Evolutionary conservation across 306 rosid species (phyloP), one percentile per base, ranked within the genome.

Genomic region (Acacia acuminata): DNA sequence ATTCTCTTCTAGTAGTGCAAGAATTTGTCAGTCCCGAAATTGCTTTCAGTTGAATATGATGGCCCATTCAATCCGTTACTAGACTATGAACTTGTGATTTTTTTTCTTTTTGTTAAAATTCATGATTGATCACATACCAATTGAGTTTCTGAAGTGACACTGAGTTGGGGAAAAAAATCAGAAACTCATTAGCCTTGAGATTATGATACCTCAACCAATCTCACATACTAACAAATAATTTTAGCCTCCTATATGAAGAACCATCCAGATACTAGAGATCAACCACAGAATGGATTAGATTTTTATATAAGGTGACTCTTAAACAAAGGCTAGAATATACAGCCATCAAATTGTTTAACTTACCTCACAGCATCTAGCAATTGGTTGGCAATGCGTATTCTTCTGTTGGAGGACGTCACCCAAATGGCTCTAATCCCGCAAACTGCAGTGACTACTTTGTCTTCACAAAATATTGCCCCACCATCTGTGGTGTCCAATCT

Each of bases 371-470:
- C 89, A 82, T 93, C 97, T 24, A 94, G 86, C 73, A 89, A 82
- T 20, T 89, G 92, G 84, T 78, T 89, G 78, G 94, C 97, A 71
- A 92, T 85, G 76, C 25, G 84, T 77, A 92, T 92, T 87, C 94
- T 89, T 88, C 94, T 90, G 80, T 90, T 87, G 36, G 91, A 86
- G 66, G 93, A 91, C 81, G 94, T 86, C 32, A 94, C 97, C 98
- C 94, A 94, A 76, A 94, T 90, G 74, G 92, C 97, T 84, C 92
- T 88, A 79, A 91, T 80, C 65, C 97, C 98, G 20, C 97, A 92
- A 48, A 86, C 85, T 78, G 94, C 94, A 64, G 90, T 80, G 36
- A 85, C 83, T 13, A 92, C 91, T 38, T 88, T 79, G 73, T 77
- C 81, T 58, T 93, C 97, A 47, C 93, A 91, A 24, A 89, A n/a